Conservation (phyloP, 345 rosid genomes). For the Aurinia saxatilis region DNA sequence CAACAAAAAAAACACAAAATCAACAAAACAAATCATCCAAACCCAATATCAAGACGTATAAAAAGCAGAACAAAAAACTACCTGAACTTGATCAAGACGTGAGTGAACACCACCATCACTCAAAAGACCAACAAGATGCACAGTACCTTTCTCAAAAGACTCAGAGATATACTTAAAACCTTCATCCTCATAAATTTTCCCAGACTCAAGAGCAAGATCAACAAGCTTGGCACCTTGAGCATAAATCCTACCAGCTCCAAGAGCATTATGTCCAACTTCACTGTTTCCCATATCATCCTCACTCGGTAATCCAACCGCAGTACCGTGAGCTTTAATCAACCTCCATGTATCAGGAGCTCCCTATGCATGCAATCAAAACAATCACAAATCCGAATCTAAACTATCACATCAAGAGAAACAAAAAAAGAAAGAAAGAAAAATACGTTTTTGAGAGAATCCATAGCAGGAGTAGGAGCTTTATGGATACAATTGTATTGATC, state of each 20-base stretch:
- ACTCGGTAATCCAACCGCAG: conserved; percentile 88
- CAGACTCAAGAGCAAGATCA: conserved; percentile 84
- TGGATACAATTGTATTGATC: conserved; percentile 88
- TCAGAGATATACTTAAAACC: conserved; percentile 72
- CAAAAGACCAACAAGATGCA: conserved; percentile 78
- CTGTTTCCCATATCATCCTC: conserved; percentile 99
- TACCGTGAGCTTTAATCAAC: conserved; percentile 81
- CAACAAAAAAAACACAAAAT: background rate
- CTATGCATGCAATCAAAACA: conserved; percentile 20
- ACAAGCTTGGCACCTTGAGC: conserved; percentile 99
- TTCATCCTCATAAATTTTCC: conserved; percentile 72
- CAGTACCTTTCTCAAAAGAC: conserved; percentile 52
- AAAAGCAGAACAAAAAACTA: background rate
- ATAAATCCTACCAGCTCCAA: conserved; percentile 89
- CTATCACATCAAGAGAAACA: background rate
- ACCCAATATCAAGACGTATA: background rate
- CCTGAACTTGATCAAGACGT: conserved; percentile 91
- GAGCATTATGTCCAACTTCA: conserved; percentile 99
- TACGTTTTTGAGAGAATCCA: conserved; percentile 92
- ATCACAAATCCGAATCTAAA: background rate
- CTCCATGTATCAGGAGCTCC: conserved; percentile 77
- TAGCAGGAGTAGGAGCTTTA: conserved; percentile 77
- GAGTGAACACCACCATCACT: conserved; percentile 99
- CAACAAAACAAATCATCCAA: background rate
- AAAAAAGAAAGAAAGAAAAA: background rate